Conservation (phyloP, 2,329 filamentous ascomycete species). For the Apiospora sp. region DNA sequence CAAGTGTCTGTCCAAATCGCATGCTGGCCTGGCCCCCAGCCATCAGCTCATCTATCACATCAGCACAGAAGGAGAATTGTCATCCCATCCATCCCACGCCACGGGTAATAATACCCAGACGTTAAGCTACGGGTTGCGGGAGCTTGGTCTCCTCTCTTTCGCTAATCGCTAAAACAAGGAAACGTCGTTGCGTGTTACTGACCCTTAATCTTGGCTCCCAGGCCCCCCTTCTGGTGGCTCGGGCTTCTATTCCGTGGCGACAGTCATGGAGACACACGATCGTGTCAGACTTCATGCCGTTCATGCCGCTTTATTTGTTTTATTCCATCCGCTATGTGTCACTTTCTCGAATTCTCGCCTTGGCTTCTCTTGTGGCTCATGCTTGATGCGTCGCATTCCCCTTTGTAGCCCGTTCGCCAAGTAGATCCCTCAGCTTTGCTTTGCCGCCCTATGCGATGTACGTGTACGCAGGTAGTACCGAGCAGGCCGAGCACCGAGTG, state of each 20-base stretch:
- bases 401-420: background rate
- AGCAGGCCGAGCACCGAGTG: background rate
- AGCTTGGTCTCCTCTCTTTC: background rate
- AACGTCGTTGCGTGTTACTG: background rate
- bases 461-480: background rate
- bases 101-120: background rate
- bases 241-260: conserved; percentile 10
- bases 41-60: conserved; percentile 5
- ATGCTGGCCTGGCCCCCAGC: background rate
- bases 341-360: conserved; percentile 6
- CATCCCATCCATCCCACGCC: background rate
- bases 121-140: background rate
- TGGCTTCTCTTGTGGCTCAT: conserved; percentile 14
- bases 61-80: background rate
- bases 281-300: conserved; percentile 21
- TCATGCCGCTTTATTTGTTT: background rate
- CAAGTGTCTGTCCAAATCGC: background rate
- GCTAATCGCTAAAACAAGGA: conserved; percentile 6
- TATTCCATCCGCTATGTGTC: background rate
- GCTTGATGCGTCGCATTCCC: background rate
- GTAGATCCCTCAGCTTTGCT: background rate
- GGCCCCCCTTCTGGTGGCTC: conserved; percentile 3
- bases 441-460: background rate
- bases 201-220: conserved; percentile 6
- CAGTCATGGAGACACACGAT: conserved; percentile 10